These are phyloP conservation scores for Botrytis aclada DNA, from an alignment of 2,329 filamentous ascomycete species.

Conservation along the genomic window DNA sequence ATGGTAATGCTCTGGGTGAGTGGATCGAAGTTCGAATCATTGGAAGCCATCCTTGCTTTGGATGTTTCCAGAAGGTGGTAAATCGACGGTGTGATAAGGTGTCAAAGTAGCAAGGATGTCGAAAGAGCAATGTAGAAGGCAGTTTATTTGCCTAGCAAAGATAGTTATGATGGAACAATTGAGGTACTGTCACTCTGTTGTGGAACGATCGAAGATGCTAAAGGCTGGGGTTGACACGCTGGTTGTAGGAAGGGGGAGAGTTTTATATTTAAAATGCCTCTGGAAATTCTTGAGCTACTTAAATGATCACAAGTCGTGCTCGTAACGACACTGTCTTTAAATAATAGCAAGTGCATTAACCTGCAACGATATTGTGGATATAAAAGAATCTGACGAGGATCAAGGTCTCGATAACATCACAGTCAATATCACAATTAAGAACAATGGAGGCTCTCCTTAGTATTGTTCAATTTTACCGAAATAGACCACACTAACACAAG, in stretches of 20 bases:
- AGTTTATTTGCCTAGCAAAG: background rate
- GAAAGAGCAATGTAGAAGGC: background rate
- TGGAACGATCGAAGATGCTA: background rate
- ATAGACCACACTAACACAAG: background rate
- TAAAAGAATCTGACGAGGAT: background rate
- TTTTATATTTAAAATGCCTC: background rate
- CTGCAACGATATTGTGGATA: slow-evolving; percentile 6
- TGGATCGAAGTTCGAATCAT: slow-evolving; percentile 44
- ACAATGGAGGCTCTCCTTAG: slow-evolving; percentile 13
- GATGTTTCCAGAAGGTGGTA: background rate
- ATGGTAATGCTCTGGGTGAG: slow-evolving; percentile 52
- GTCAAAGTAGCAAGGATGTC: background rate
- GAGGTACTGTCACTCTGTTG: background rate
- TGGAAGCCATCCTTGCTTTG: slow-evolving; percentile 4
- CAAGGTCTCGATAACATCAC: background rate
- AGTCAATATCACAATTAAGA: background rate
- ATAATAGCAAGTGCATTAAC: slow-evolving; percentile 12
- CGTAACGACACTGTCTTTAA: slow-evolving; percentile 4
- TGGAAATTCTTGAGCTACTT: background rate
- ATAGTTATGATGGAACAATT: background rate
- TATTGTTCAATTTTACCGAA: slow-evolving; percentile 13
- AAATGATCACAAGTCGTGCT: background rate
- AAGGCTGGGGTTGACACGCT: background rate
- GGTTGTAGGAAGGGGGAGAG: background rate
- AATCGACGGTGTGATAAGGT: background rate